Base-by-base conservation (phyloP, 2,329 filamentous ascomycete genomes). In the Colletotrichum falcatum region DNA sequence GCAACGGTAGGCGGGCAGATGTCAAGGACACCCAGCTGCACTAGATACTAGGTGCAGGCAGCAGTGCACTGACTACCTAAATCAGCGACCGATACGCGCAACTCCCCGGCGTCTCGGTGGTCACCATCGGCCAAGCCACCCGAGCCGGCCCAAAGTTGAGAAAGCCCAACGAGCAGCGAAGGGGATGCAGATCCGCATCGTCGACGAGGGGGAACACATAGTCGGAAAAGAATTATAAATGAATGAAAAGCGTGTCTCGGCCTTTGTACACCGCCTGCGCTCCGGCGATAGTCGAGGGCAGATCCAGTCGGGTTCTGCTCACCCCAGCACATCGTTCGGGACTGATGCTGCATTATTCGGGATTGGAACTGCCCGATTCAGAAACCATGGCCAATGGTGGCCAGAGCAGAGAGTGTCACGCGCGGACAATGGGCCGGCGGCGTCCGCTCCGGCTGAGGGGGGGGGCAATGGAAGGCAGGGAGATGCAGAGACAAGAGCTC, bases 401-500 rank as follows among this genome's bases (percentile, higher is more conserved):
- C n/a, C n/a, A n/a, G n/a, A n/a, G n/a, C n/a, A n/a, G 9, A 53
- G 9, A 26, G 16, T 26, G n/a, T 26, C n/a, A 48, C n/a, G 23
- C 46, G 46, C 6, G 46, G 5, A 28, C 46, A 51, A 28, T 28
- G 18, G 14, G 6, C 0, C 2, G 7, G 20, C 28, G 14, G 9
- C 35, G 12, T 39, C 7, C 11, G n/a, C 30, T 35, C 26, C 35
- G 28, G 51, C 28, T 44, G 42, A 8, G 51, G 28, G 54, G 64
- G 33, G 23, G n/a, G 51, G 64, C 44, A 70, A 56, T n/a, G 23
- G 20, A 58, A 7, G 55, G 55, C 12, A 55, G 33, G 23, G 63
- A 26, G 18, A 23, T 14, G 23, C 20, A 42, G 35, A n/a, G 44
- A 7, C 30, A 1, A 26, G 30, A 59, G 51, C 56, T 72, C 66